Base-by-base conservation (phyloP, 805 yeast species). In the Teunomyces lycoperdinae region DNA sequence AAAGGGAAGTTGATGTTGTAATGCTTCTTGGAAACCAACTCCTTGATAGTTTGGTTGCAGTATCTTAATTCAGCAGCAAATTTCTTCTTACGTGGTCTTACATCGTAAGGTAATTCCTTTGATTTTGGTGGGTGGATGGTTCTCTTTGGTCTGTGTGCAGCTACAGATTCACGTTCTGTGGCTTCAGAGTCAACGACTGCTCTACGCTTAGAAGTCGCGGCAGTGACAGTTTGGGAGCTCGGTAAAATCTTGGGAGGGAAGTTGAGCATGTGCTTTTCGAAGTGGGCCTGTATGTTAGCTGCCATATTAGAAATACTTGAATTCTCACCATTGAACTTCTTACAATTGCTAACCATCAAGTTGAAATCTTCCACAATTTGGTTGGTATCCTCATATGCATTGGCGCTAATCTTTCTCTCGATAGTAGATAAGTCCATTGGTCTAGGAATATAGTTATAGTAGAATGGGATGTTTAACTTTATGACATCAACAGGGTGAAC, bases 91-190 rank as follows among this genome's bases (percentile, higher is more conserved):
- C 95, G 81, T 41, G 99, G 99, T 62, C 91, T 78, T 46, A 83
- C 83, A 60, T 90, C 97, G 60, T 89, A 89, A 3, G 96, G 95
- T 66, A 91, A 81, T 63, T 94, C 97, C 62, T 89, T 89, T 29
- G 96, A 88, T 62, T 87, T 85, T 46, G 99, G 99, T 3, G 99
- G 99, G 64, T 91, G 97, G 42, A 94, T 89, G 56, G 89, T 94
- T 56, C 99, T 81, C 68, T 92, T 92, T 33, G 98, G 98, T 56
- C 99, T 78, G 28, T 91, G 94, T 45, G 84, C 87, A 20, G 84
- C 82, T 5, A 79, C 75, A 29, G 86, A 81, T 51, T 89, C 96
- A 49, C 96, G 49, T 30, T 47, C 49, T 3, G 46, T 16, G 10
- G 38, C 33, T 34, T 47, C 53, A 11, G 47, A 79, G 43, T 85